These are phyloP conservation scores for Emmonsia crescens DNA, from an alignment of 2,329 filamentous ascomycete genomes.

Conservation along the genomic window DNA sequence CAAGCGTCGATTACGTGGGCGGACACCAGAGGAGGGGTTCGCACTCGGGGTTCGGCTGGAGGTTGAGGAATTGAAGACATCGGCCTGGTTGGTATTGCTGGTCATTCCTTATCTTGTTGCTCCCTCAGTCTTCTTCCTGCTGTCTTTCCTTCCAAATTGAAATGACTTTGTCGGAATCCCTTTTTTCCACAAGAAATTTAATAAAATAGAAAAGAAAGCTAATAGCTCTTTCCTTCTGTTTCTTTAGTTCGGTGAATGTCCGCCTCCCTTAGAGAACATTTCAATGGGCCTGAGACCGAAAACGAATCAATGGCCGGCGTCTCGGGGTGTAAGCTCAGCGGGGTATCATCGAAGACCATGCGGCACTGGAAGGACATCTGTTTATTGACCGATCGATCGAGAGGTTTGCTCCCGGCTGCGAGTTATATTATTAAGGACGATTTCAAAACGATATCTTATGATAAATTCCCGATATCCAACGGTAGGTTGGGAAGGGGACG, in stretches of 20 bases:
- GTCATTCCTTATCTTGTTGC: conserved; percentile 27
- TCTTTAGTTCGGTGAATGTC: background rate
- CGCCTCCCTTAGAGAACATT: background rate
- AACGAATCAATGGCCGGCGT: background rate
- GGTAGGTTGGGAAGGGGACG: background rate
- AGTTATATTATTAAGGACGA: too few relatives aligned
- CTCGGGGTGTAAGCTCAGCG: background rate
- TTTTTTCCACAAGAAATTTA: background rate
- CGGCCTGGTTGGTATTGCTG: conserved; percentile 28
- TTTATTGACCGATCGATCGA: background rate
- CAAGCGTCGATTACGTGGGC: conserved; percentile 34
- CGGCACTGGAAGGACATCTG: background rate
- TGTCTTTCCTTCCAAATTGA: background rate
- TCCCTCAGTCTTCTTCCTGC: background rate
- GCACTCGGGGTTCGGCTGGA: conserved; percentile 22
- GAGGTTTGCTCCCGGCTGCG: background rate
- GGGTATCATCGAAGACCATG: background rate
- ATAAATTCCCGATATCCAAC: background rate
- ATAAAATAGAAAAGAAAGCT: background rate
- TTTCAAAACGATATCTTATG: background rate
- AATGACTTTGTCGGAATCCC: background rate
- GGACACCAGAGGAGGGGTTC: conserved; percentile 28
- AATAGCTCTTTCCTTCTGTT: background rate
- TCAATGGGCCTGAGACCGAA: background rate
- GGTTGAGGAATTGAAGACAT: conserved; percentile 26